phyloP scores from a whole-genome alignment of 179 eudicot genomes.

The Nepenthes alata region DNA sequence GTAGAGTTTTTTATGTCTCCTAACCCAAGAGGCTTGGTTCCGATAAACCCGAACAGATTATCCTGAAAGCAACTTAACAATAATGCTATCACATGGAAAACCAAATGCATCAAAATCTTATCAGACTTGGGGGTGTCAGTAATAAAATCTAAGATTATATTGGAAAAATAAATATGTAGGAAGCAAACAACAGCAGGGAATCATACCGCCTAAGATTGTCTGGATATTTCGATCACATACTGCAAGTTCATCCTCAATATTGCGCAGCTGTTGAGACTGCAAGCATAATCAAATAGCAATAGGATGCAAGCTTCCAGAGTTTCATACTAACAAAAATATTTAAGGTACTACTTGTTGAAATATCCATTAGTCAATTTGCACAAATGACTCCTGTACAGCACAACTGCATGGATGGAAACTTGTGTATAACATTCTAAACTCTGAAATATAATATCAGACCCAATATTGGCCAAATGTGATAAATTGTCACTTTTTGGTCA shows the following conservation, averaged over 20 bases:
- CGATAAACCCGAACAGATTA: no score
- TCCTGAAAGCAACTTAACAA: no score
- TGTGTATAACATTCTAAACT: no score
- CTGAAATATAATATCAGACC: no score
- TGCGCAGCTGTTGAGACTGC: slow-evolving; percentile 38
- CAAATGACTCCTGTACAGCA: background rate
- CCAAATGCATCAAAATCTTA: no score
- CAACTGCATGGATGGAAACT: no score
- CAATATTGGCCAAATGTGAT: no score
- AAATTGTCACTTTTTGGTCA: no score
- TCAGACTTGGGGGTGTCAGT: background rate
- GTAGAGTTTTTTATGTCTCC: no score
- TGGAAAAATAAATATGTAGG: background rate
- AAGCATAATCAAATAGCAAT: slow-evolving; percentile 13
- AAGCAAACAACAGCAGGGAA: slow-evolving; percentile 2
- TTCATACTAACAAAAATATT: background rate
- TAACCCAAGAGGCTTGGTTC: no score
- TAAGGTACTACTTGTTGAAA: background rate
- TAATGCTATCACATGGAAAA: no score
- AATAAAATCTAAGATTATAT: background rate
- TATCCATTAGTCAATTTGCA: background rate
- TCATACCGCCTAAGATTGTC: slow-evolving; percentile 35
- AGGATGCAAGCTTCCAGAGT: slow-evolving; percentile 4
- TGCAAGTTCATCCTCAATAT: slow-evolving; percentile 37
- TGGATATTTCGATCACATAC: slow-evolving; percentile 39